Evolutionary conservation across 140 eudicot species (phyloP), one percentile per base, ranked within the genome.

Genomic region (Cichorium intybus): DNA sequence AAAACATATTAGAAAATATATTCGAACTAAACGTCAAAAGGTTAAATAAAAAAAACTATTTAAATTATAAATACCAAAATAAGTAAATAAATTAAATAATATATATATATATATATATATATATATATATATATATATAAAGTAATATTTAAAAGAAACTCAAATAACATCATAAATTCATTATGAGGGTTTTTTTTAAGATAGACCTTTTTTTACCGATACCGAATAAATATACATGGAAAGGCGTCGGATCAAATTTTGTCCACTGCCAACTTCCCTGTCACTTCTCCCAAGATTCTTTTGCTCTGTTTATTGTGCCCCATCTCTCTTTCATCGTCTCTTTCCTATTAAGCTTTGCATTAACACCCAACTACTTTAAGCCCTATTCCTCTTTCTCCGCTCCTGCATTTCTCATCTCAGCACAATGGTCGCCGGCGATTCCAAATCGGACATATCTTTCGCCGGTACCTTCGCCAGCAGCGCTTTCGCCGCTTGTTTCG

Each of bases 401-500:
- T 37, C 22, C 10, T 23, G 22, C 68, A 33, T 33, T 59, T 8
- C 64, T 8, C 64, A 9, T 62, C 65, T 34, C 39, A 10, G 54
- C 66, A 62, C 56, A 9, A 55, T 70, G 81, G 85, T 85, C 81
- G 81, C 72, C 54, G 89, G 69, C 24, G 64, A 51, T 72, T 64
- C 85, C 14, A 82, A 82, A 65, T 79, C 91, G 56, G 82, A 85
- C 51, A 86, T 89, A 10, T 89, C 97, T 1, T 75, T 85, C 16
- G 81, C 91, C 24, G 91, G 89, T 1, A 89, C 86, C 16, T 89
- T 89, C 66, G 95, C 83, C 24, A 74, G 85, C 70, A 89, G 97
- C 56, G 95, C 95, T 56, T 89, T 89, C 46, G 95, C 97, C 22
- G 97, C 97, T 71, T 89, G 81, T 77, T 83, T 85, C 64, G 97